These are phyloP conservation scores for Takashimella koratensis DNA, from an alignment of 1,284 basidiomycete species.

Conservation along the genomic window DNA sequence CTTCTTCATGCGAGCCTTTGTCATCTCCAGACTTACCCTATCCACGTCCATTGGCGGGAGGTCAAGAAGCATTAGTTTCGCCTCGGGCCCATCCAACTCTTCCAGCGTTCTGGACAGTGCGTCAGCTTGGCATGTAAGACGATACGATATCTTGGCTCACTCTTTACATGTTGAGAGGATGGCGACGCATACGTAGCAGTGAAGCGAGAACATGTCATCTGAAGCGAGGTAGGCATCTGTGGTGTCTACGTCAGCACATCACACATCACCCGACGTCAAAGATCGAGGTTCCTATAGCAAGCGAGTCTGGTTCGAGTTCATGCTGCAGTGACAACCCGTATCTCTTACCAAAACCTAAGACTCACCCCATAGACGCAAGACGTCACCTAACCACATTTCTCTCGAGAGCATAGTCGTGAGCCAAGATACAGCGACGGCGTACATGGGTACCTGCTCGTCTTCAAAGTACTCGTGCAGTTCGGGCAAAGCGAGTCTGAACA, in stretches of 20 bases:
- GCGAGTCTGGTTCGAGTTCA: no score
- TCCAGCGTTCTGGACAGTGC: slow-evolving; percentile 30
- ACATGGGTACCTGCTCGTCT: slow-evolving; percentile 46
- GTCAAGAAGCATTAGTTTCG: slow-evolving; percentile 45
- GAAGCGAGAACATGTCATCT: slow-evolving; percentile 44
- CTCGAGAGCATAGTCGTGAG: slow-evolving; percentile 39
- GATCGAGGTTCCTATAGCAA: no score
- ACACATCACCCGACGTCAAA: no score
- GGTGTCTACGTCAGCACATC: not conserved
- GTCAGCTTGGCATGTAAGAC: not conserved
- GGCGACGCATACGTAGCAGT: slow-evolving; percentile 47
- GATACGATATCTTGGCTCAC: slow-evolving; percentile 15
- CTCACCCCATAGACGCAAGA: slow-evolving; percentile 45
- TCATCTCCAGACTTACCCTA: slow-evolving; percentile 23
- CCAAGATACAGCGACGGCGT: slow-evolving; percentile 43
- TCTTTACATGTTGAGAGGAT: slow-evolving; percentile 46
- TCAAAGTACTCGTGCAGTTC: slow-evolving; percentile 47
- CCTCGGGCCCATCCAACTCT: slow-evolving; percentile 45
- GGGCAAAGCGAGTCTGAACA: slow-evolving; percentile 40
- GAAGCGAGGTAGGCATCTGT: slow-evolving; percentile 45
- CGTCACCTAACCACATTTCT: slow-evolving; percentile 47
- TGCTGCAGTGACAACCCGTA: no score
- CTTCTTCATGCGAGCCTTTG: not conserved
- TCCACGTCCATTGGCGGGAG: slow-evolving; percentile 47
- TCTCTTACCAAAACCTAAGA: no score